Evolutionary conservation across 225 moss, liverwort and hornwort genomes (phyloP).

Genomic region (Marchantia polymorpha): DNA sequence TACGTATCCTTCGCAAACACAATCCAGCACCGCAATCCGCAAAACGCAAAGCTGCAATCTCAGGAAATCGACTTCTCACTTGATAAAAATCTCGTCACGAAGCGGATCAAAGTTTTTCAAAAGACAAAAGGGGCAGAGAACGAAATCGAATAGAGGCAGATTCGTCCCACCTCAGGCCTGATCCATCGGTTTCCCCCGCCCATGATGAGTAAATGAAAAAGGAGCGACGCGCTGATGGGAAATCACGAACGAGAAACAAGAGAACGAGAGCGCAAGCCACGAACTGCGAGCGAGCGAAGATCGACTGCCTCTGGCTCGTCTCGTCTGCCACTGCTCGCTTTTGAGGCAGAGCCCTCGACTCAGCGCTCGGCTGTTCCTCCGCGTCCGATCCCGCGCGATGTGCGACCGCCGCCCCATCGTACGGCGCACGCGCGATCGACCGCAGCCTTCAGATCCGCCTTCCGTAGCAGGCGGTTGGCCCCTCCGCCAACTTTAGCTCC

Average conservation of each 20-base stretch:
- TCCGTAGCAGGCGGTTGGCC: background rate
- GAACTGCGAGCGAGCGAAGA: background rate
- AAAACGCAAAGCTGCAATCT: background rate
- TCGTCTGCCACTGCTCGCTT: background rate
- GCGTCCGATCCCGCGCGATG: background rate
- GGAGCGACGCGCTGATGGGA: background rate
- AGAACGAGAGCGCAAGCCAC: background rate
- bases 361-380: background rate
- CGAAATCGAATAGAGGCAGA: background rate
- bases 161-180: conserved; percentile 38
- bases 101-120: no score
- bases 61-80: background rate
- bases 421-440: background rate
- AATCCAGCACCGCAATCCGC: background rate
- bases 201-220: conserved; percentile 17
- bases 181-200: conserved; percentile 37
- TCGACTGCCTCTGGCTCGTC: background rate
- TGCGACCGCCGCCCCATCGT: background rate
- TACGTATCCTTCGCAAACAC: background rate
- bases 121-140: background rate
- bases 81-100: background rate
- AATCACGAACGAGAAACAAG: background rate
- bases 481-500: background rate
- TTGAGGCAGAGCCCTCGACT: background rate
- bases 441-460: background rate